These are phyloP conservation scores for Lepiota subincarnata DNA, from an alignment of 768 basidiomycete species.

Conservation along the genomic window DNA sequence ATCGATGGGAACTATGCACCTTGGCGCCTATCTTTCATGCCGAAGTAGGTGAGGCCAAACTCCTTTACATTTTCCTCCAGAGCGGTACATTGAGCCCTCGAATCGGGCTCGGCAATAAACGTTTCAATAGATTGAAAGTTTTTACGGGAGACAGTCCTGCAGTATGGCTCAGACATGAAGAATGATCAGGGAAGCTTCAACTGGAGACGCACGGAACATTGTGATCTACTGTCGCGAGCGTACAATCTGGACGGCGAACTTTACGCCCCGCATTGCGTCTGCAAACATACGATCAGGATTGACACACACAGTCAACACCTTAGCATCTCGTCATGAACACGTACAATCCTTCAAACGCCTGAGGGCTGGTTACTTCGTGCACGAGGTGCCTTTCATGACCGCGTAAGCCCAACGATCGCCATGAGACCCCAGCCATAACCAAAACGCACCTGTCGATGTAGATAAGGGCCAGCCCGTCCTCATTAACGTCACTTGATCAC, in stretches of 20 bases:
- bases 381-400: conserved; percentile 49
- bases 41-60: conserved; percentile 90
- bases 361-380: conserved; percentile 92
- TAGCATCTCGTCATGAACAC: conserved; percentile 20
- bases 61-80: conserved; percentile 89
- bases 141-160: conserved; percentile 69
- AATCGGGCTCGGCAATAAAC: conserved; percentile 83
- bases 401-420: conserved; percentile 11
- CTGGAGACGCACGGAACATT: conserved; percentile 67
- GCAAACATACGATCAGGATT: conserved; percentile 14
- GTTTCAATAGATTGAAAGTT: conserved; percentile 64
- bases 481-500: conserved; percentile 54
- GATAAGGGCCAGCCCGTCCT: conserved; percentile 74
- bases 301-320: background rate
- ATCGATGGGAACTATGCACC: conserved; percentile 36
- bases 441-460: conserved; percentile 71
- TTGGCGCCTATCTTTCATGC: conserved; percentile 85
- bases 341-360: conserved; percentile 86
- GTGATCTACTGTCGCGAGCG: conserved; percentile 85
- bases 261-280: conserved; percentile 71
- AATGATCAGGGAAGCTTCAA: background rate
- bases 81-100: conserved; percentile 76
- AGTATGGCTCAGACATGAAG: conserved; percentile 8
- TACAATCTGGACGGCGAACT: conserved; percentile 85
- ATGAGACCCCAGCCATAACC: background rate